These are phyloP conservation scores for Symmetrospora coprosmae DNA, from an alignment of 768 basidiomycete species.

Conservation along the genomic window DNA sequence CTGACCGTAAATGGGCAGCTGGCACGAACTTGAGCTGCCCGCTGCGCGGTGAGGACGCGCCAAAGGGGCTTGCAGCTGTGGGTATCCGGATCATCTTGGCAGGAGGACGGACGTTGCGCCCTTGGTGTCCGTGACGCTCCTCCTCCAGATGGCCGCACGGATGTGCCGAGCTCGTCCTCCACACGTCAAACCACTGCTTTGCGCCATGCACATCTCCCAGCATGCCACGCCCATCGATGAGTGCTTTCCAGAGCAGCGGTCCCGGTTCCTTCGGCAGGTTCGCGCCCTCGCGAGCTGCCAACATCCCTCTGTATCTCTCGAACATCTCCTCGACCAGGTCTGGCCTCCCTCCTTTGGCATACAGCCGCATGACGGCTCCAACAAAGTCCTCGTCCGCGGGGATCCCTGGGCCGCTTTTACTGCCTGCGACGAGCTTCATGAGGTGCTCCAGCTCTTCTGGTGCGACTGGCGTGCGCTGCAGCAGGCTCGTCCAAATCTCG, in stretches of 20 bases:
- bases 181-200: background rate
- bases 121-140: no score
- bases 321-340: background rate
- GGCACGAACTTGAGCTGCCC: no score
- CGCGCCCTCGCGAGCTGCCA: background rate
- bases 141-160: background rate
- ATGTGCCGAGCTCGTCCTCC: constrained; percentile 6
- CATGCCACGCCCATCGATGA: background rate
- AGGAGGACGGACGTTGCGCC: no score
- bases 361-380: background rate
- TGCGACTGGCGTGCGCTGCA: background rate
- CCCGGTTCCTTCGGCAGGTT: background rate
- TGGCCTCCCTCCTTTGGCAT: background rate
- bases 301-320: background rate
- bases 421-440: background rate
- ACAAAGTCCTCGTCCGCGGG: background rate
- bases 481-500: background rate
- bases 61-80: no score
- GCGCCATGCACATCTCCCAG: background rate
- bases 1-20: no score
- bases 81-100: no score
- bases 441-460: background rate
- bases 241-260: background rate
- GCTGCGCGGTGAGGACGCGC: no score
- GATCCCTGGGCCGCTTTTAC: background rate